Conservation (phyloP, 331 rosid species). For the Malus hybrid region DNA sequence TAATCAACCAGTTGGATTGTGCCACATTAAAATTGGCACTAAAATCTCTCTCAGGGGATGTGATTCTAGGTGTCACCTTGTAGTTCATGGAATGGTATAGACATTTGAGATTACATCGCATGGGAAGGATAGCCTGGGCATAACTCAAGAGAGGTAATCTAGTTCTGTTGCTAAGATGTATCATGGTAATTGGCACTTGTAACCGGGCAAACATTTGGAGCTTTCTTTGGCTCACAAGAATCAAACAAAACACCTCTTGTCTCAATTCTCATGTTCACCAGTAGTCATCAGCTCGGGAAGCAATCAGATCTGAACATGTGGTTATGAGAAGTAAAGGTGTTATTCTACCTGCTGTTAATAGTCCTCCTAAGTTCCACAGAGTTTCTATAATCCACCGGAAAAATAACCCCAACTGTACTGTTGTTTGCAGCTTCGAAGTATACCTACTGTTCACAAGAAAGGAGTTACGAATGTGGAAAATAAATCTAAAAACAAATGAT, state of each 20-base stretch:
- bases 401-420: no score
- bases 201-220: background rate
- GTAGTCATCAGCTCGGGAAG: background rate
- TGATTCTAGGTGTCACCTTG: conserved; percentile 1
- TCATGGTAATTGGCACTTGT: background rate
- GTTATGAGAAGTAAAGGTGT: no score
- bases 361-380: no score
- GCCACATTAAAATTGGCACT: conserved; percentile 23
- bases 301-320: no score
- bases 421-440: no score
- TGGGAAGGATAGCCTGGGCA: background rate
- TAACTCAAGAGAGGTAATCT: conserved; percentile 4
- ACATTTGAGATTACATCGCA: background rate
- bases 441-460: no score
- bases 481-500: no score
- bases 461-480: no score
- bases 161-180: background rate
- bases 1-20: conserved; percentile 30
- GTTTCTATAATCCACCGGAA: no score
- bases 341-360: no score
- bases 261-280: background rate
- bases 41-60: conserved; percentile 12
- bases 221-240: background rate
- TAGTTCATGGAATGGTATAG: conserved; percentile 5
- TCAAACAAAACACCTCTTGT: background rate